Evolutionary conservation across 495 filamentous ascomycete genomes (phyloP).

Genomic region (Cudoniella acicularis): DNA sequence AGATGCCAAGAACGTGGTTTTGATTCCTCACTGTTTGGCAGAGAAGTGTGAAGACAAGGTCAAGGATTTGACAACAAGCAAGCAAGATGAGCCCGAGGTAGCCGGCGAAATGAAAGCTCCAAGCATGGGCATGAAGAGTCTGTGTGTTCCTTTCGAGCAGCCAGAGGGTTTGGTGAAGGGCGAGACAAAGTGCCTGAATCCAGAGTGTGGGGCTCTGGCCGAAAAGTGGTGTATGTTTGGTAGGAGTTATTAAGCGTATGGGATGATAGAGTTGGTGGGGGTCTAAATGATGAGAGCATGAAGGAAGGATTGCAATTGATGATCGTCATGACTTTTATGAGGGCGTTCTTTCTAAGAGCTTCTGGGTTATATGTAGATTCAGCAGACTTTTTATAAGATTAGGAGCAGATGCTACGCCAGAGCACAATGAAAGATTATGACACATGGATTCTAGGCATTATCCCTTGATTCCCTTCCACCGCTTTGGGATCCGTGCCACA

Average conservation of each 20-base stretch:
- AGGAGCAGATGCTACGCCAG: background rate
- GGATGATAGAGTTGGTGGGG: background rate
- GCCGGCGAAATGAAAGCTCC: constrained; percentile 78
- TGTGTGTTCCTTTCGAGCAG: constrained; percentile 98
- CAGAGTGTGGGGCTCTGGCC: constrained; percentile 68
- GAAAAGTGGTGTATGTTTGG: constrained; percentile 88
- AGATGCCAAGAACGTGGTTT: constrained; percentile 83
- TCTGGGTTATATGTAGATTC: too few species aligned
- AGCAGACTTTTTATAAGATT: background rate
- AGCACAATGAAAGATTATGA: background rate
- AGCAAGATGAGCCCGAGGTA: constrained; percentile 60
- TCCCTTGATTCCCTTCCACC: too few species aligned
- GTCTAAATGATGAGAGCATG: constrained; percentile 6
- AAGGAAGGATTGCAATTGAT: background rate
- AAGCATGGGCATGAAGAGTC: constrained; percentile 93
- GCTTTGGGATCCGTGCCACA: too few species aligned
- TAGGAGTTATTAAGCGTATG: constrained; percentile 49
- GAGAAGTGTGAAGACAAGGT: constrained; percentile 88
- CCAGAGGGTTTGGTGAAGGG: constrained; percentile 73
- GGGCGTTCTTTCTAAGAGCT: too few species aligned
- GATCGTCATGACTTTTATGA: background rate
- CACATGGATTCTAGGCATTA: background rate
- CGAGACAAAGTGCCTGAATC: constrained; percentile 85
- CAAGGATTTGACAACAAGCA: constrained; percentile 81
- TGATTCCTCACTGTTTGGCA: constrained; percentile 80